A percentile compares a stretch with the other conserved stretches of the same genome.
Conservation (phyloP, 345 rosid genomes). For the Dipteronia sinensis region DNA sequence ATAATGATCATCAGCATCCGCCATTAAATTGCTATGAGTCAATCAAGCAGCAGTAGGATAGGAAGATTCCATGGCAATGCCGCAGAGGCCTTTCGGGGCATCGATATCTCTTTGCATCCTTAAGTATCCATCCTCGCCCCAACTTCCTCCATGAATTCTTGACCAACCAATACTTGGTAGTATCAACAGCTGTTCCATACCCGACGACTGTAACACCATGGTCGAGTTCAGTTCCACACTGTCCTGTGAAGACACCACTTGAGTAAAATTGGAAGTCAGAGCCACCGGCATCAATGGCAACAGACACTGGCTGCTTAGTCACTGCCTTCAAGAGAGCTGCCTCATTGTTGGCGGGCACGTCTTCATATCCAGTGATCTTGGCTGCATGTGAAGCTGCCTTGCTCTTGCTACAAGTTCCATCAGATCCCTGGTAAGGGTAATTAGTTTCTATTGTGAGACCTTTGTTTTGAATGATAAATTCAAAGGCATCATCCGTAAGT, state of each 20-base stretch:
- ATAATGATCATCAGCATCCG: too few species aligned
- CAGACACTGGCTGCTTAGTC: conserved; percentile 21
- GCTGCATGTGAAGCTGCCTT: conserved; percentile 10
- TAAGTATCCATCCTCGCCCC: conserved; percentile 26
- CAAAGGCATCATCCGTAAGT: conserved; percentile 36
- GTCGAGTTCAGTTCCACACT: conserved; percentile 23
- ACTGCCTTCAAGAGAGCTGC: conserved; percentile 29
- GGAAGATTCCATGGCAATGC: conserved; percentile 25
- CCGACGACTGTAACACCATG: conserved; percentile 27
- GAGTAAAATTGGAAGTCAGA: conserved; percentile 23
- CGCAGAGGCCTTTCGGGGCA: conserved; percentile 22
- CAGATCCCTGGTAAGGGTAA: conserved; percentile 25
- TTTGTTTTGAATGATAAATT: conserved; percentile 28
- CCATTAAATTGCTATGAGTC: too few species aligned
- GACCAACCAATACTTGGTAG: conserved; percentile 27
- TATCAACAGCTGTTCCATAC: conserved; percentile 15
- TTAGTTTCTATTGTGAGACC: conserved; percentile 34
- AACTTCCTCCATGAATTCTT: conserved; percentile 33
- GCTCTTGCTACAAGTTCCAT: conserved; percentile 24
- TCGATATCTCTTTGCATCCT: conserved; percentile 27
- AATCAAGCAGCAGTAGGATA: conserved; percentile 19
- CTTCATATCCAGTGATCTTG: conserved; percentile 27
- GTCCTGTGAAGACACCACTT: conserved; percentile 22
- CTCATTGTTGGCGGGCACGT: conserved; percentile 22
- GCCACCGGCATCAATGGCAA: conserved; percentile 30